A percentile compares a stretch with the other conserved stretches of the same genome.
These are phyloP conservation scores for Diplodia sapinea DNA, from an alignment of 2,329 filamentous ascomycete species.

Conservation along the genomic window DNA sequence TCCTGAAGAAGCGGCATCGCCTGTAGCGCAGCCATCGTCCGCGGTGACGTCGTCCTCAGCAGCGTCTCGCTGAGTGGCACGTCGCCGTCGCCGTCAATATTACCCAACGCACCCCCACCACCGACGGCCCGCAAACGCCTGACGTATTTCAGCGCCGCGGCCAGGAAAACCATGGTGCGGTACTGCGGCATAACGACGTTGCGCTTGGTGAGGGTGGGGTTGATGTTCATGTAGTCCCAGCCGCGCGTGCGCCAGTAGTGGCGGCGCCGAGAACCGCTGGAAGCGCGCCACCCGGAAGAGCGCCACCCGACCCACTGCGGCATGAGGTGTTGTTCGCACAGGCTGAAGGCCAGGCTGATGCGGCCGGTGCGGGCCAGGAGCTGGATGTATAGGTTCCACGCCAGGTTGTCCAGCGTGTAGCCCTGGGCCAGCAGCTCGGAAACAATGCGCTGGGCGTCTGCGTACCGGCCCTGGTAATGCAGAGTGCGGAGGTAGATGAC, in stretches of 20 bases:
- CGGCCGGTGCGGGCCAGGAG: conserved; percentile 66
- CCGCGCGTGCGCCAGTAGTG: conserved; percentile 37
- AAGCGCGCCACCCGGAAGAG: neutral
- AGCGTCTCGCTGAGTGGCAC: conserved; percentile 37
- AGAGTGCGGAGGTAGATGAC: conserved; percentile 61
- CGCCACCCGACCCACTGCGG: conserved; percentile 77
- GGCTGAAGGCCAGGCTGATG: conserved; percentile 70
- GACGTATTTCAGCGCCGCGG: conserved; percentile 45
- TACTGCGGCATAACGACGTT: conserved; percentile 49
- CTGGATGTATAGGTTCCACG: conserved; percentile 81
- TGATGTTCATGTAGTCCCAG: conserved; percentile 41
- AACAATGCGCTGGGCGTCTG: conserved; percentile 52
- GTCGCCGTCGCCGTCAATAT: conserved; percentile 33
- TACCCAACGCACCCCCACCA: conserved; percentile 35
- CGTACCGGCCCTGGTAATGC: conserved; percentile 56
- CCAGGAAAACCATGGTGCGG: conserved; percentile 52
- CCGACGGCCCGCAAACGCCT: conserved; percentile 44
- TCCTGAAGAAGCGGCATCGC: conserved; percentile 50
- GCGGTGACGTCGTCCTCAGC: conserved; percentile 46
- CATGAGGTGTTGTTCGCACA: conserved; percentile 81
- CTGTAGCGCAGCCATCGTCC: conserved; percentile 51
- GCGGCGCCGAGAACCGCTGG: conserved; percentile 32
- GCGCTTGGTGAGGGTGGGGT: conserved; percentile 37
- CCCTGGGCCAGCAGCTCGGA: conserved; percentile 66
- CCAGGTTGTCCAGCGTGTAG: conserved; percentile 74